Base-by-base conservation (phyloP, 352 stramenopile species). In the Albugo laibachii region DNA sequence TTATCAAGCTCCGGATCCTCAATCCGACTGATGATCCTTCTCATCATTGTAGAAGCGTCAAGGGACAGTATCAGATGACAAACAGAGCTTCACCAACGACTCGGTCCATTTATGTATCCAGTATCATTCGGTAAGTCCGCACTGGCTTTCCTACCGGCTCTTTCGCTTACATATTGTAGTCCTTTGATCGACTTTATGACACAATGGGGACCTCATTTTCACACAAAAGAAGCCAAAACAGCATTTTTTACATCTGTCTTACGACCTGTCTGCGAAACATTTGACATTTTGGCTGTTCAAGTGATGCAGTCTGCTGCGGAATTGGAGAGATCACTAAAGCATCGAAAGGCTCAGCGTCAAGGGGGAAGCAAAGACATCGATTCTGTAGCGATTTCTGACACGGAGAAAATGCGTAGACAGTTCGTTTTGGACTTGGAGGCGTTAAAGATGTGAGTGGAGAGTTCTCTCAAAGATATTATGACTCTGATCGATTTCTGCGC, bases 31-130 rank as follows among this genome's bases (percentile, higher is more conserved):
- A 27, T 57, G 5, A 1, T 34, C 47, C 20, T 15, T 50, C 24
- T 54, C 35, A 34, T 11, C 18, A 31, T 46, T 84, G 66, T 31
- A 89, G 51, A 1, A 54, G 76, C 5, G 76, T 92, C 44, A 92
- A 92, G 47, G 79, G 79, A 11, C 79, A 92, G 52, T 92, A 92
- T 46, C 79, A 92, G 50, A 89, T 92, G 71, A 92, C 79, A 5
- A 92, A 87, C 65, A 92, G 89, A 47, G 69, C 76, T 6, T 52
- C 68, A 16, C 79, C 79, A 31, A 83, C 69, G 2, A 57, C 61
- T 5, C 50, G 65, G 1, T 92, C 79, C 34, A 71, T 69, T 12
- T 92, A 89, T 43, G 66, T 89, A 10, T 24, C 68, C 1, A 92
- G 70, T 48, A 87, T 92, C 36, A 58, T 83, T 37, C 61, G 65